Base-by-base conservation (phyloP, 1,284 basidiomycete genomes). In the Volvariella volvacea region DNA sequence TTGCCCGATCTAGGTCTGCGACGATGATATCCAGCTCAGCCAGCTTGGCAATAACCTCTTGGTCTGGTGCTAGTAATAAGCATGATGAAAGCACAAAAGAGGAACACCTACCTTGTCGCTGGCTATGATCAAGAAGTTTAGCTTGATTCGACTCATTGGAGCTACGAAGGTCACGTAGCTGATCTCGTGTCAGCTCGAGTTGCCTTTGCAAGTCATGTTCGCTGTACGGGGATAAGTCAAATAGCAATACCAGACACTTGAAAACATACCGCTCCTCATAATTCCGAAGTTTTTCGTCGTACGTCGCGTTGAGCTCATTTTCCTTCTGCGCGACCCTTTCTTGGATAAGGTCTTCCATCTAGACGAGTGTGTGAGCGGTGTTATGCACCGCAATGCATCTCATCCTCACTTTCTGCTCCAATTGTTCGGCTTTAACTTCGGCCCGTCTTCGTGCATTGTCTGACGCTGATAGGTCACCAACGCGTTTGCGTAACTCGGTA, bases 131-230 rank as follows among this genome's bases (percentile, higher is more conserved):
- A 42, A 97, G 69, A 7, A 98, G 74, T 61, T 88, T 92, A 3
- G 93, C 92, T 56, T 96, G 91, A 41, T 87, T 92, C 9, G 81
- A 84, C 56, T 98, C 94, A 59, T 96, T 91, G 1, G 89, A 93
- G 39, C 81, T 79, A 43, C 92, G 87, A 28, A 99, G 73, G 53
- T 96, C 92, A 21, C 85, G 80, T 14, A 99, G 72, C 64, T 99
- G 96, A 37, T 81, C 83, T 60, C 89, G 92, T 33, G 86, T 80
- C 10, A 94, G 71, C 17, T 84, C 73, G 2, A 97, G 75, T 57
- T 97, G 93, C 16, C 87, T 81, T 52, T 90, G 87, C 39, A 97
- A 68, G 55, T 95, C 93, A 60, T 90, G 85, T 64, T 98, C 94
- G 42, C 93, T 93, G 52, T 33, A 41, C 14, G n/a, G n/a, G n/a